Base-by-base conservation (phyloP, 2,329 filamentous ascomycete species). In the Phialocephala subalpina region DNA sequence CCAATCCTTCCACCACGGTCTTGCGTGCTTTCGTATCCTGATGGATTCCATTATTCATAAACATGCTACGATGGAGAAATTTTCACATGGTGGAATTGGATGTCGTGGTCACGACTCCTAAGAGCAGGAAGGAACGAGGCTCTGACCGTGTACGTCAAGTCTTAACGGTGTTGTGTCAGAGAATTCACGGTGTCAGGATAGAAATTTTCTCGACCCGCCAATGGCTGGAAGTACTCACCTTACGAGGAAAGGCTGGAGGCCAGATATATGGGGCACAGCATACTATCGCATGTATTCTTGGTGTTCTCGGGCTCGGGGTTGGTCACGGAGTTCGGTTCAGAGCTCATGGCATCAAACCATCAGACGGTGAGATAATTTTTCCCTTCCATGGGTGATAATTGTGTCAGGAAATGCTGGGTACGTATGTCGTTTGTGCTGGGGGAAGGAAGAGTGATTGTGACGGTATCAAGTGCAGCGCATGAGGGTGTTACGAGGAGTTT, bases 91-190 rank as follows among this genome's bases (percentile, higher is more conserved):
- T 57, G 55, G 29, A 57, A 40, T 36, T 38, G n/a, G 16, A 8
- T 53, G 55, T 57, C 55, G 22, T 57, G 36, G 57, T 59, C 25
- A 33, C 36, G 60, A 58, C 66, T 62, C 25, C 66, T 73, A 70
- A 70, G 14, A 72, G 70, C 55, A 70, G 63, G 53, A 58, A 33
- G 61, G 63, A 58, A 67, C 69, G 71, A 70, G 68, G 27, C 58
- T 63, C 58, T 66, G 66, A 64, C 65, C 68, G 66, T 67, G 64
- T 70, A 73, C 60, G 71, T 70, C 71, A 69, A 72, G 69, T 65
- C 63, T 67, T 72, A 61, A 67, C 72, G 73, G 69, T 69, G 69
- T 70, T 72, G 68, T 68, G 66, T 67, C 68, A 72, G 67, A 69
- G 63, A 68, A 68, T 67, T 49, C 45, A 35, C 60, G 68, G 69